Evolutionary conservation across 495 filamentous ascomycete species (phyloP), one percentile per base, ranked within the genome.

Genomic region (Talaromyces ruber): DNA sequence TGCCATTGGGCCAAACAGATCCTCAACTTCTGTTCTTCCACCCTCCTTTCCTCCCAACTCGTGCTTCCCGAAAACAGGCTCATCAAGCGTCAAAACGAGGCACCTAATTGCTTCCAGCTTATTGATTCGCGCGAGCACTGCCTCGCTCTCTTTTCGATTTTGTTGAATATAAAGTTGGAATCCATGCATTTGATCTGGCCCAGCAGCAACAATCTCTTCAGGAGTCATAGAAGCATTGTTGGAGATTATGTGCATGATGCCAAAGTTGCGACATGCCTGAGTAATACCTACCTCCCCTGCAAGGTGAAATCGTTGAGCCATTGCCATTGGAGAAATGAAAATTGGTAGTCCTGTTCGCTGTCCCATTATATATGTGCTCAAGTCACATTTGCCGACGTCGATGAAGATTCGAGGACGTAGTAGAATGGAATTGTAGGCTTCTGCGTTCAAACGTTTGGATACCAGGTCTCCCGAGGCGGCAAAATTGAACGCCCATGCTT

Each of bases 401-500:
- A 92, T 75, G 73, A 98, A 97, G 53, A 98, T 83, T 39, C 93
- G 80, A 24, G 93, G 93, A 6, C 93, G 89, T 1, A 98, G 80
- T 0, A 97, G 79, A 63, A 98, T 93, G 61, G 83, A 82, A 25
- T 80, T 81, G 75, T 92, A 97, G 30, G 89, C 88, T 22, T 79
- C 69, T 67, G 85, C 91, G 76, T 98, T 98, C 72, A 89, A 84
- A 6, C 64, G 74, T 68, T 97, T 96, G 63, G 86, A 86, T 67
- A 84, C 64, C 14, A 91, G 82, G 74, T 98, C 93, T 76, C 97
- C 93, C 63, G 80, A 81, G 3, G 91, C 91, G 6, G 92, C 96
- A 73, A 81, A 96, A 79, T 97, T 97, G 77, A 97, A 98, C 39
- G 92, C 92, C 91, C 91, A 96, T 47, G 86, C 90, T 72, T 93